These are phyloP conservation scores for Podosphaera aphanis DNA, from an alignment of 2,329 filamentous ascomycete species.

Conservation along the genomic window DNA sequence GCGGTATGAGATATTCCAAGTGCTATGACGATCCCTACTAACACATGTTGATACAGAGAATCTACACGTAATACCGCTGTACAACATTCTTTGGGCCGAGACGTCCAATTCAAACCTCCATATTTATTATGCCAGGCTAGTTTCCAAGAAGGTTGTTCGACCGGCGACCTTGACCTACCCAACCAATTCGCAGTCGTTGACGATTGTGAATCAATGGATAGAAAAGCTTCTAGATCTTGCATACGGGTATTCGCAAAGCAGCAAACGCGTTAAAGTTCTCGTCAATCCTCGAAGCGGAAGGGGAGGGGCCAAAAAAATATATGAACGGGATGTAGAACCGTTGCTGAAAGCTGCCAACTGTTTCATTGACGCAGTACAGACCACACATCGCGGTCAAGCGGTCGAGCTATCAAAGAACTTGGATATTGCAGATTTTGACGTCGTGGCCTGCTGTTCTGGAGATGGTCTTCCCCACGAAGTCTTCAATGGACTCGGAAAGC, in stretches of 20 bases:
- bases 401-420: slow-evolving; percentile 50
- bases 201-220: slow-evolving; percentile 27
- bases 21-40: slow-evolving; percentile 4
- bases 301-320: slow-evolving; percentile 49
- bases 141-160: slow-evolving; percentile 34
- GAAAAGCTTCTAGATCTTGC: slow-evolving; percentile 40
- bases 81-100: slow-evolving; percentile 67
- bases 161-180: slow-evolving; percentile 37
- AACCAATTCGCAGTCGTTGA: slow-evolving; percentile 18
- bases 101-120: slow-evolving; percentile 33
- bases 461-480: slow-evolving; percentile 84
- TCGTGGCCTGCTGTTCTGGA: slow-evolving; percentile 71
- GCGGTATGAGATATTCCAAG: slow-evolving; percentile 16
- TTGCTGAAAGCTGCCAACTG: slow-evolving; percentile 66
- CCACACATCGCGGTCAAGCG: slow-evolving; percentile 53
- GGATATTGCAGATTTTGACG: slow-evolving; percentile 61
- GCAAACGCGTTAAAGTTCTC: slow-evolving; percentile 64
- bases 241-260: slow-evolving; percentile 43
- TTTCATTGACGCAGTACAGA: slow-evolving; percentile 47
- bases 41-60: slow-evolving; percentile 8
- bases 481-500: slow-evolving; percentile 72
- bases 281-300: slow-evolving; percentile 82
- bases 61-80: slow-evolving; percentile 39
- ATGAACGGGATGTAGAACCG: slow-evolving; percentile 52
- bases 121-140: slow-evolving; percentile 46